Base-by-base conservation (phyloP, 345 rosid species). In the Syzygium grande region DNA sequence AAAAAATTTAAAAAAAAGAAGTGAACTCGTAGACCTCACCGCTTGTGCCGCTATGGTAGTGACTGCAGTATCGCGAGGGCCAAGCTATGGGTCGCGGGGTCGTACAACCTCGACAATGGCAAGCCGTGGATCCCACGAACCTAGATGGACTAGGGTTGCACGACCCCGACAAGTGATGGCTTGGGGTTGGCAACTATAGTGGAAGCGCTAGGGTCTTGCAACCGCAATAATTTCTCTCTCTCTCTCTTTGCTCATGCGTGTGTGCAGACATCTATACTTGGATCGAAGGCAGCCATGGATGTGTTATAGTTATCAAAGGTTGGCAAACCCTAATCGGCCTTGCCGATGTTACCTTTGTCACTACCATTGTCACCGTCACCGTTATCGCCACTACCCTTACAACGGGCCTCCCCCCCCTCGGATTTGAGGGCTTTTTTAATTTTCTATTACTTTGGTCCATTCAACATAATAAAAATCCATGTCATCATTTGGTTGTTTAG, bases 21-120 rank as follows among this genome's bases (percentile, higher is more conserved):
- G 19, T 6, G 19, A 9, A 61, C 38, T 61, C 4, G 4, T 2
- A 4, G 9, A 34, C 16, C 68, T n/a, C 34, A 17, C 34, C 34
- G 4, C 17, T 61, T 14, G 73, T 6, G 73, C 9, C 4, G 9
- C 73, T 14, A 61, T n/a, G 73, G 73, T 34, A 0, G 8, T 1
- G 10, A 34, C 9, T 19, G 0, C 4, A n/a, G 17, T 0, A 9
- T n/a, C 19, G 19, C 9, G 4, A 14, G 73, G 73, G 13, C 73
- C 73, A 27, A 61, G 13, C 34, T 30, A n/a, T n/a, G 38, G 73
- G 9, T 61, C 2, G 2, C 12, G 34, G 17, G 34, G 17, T 61
- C 29, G 68, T n/a, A 12, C 17, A 2, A 27, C 34, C 34, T 16
- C 11, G 6, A 1, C 9, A 1, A n/a, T 0, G 9, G 73, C 73